phyloP scores from a whole-genome alignment of 352 stramenopile genomes.

The Pythium myriotylum region DNA sequence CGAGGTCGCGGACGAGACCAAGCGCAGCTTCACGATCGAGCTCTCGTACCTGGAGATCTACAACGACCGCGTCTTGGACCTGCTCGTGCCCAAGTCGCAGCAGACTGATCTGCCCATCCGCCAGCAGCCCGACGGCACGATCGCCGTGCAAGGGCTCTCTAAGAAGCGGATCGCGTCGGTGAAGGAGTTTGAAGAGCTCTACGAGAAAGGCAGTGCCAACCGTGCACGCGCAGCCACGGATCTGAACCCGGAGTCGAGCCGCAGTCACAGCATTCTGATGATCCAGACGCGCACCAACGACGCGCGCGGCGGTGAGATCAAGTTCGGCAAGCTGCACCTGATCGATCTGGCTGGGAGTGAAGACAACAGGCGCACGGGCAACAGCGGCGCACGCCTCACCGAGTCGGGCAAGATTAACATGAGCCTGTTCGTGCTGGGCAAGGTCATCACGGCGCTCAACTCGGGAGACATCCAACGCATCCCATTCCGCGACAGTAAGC shows the following conservation, averaged over 20 bases:
- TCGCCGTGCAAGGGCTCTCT: conserved; percentile 38
- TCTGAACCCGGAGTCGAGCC: conserved; percentile 67
- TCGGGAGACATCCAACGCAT: conserved; percentile 64
- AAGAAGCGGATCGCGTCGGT: conserved; percentile 33
- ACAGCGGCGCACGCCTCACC: conserved; percentile 33
- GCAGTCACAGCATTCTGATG: conserved; percentile 85
- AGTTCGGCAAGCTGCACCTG: conserved; percentile 41
- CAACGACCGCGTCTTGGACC: conserved; percentile 86
- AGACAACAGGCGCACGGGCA: conserved; percentile 38
- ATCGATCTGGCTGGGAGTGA: conserved; percentile 49
- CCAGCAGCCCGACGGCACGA: conserved; percentile 38
- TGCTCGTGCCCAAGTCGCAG: conserved; percentile 45
- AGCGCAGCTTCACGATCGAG: conserved; percentile 30
- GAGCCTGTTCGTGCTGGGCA: conserved; percentile 72
- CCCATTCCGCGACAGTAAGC: conserved; percentile 72
- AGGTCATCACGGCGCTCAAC: conserved; percentile 76
- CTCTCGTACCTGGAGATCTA: conserved; percentile 88
- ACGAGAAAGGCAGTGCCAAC: conserved; percentile 28
- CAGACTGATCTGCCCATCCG: conserved; percentile 38
- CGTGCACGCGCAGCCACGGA: conserved; percentile 47
- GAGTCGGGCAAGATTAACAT: conserved; percentile 73
- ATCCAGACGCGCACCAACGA: conserved; percentile 40
- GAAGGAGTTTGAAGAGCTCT: conserved; percentile 38
- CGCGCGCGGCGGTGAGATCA: conserved; percentile 8
- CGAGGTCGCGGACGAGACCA: conserved; percentile 31